Conservation (phyloP, 441 rosid genomes). For the Geranium incanum region DNA sequence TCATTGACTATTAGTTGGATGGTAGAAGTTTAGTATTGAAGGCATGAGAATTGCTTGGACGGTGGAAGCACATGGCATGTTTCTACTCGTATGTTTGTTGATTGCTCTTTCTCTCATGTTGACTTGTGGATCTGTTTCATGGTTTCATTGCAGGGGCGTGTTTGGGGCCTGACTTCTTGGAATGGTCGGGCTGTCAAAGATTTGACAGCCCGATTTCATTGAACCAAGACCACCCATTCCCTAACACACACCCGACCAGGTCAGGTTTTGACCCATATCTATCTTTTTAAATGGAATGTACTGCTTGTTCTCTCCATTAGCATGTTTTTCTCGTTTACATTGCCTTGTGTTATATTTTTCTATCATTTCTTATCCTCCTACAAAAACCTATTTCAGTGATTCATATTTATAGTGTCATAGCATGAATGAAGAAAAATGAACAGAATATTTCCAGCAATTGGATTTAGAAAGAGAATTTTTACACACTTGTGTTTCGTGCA, state of each 20-base stretch:
- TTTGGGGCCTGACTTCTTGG: neutral
- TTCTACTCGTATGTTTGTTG: neutral
- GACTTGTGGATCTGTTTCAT: neutral
- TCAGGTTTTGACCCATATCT: neutral
- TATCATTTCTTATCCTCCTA: too few species aligned
- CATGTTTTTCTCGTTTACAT: neutral
- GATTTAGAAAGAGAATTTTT: too few species aligned
- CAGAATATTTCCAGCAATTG: too few species aligned
- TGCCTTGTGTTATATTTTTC: too few species aligned
- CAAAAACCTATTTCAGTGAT: too few species aligned
- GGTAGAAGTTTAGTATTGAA: neutral
- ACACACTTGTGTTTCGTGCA: too few species aligned
- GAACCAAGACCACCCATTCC: constrained; percentile 5
- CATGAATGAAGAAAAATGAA: too few species aligned
- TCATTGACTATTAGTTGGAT: neutral
- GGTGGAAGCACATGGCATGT: too few species aligned
- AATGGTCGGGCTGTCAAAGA: constrained; percentile 32
- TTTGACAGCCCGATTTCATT: constrained; percentile 34
- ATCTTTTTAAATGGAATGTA: neutral
- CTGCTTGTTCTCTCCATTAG: neutral
- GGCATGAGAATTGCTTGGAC: neutral
- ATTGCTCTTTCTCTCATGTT: neutral
- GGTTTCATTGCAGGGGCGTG: constrained; percentile 6
- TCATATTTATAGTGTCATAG: too few species aligned
- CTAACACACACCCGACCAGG: constrained; percentile 4